Conservation (phyloP, 78 protist species). For the Polysphondylium violaceum region DNA sequence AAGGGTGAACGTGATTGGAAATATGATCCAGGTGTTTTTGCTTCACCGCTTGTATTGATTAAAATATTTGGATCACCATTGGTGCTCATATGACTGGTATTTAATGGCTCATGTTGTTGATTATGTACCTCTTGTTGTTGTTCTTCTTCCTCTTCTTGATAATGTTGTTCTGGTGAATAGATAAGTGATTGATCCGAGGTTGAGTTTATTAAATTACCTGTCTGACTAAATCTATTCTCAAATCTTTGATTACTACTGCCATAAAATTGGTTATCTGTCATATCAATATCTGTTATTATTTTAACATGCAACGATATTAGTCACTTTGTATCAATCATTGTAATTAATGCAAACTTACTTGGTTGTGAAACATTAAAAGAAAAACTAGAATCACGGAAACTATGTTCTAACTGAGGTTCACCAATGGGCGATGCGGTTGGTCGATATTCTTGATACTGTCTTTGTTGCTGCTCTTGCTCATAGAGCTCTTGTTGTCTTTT, state of each 20-base stretch:
- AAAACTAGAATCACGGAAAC: neutral
- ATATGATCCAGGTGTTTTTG: constrained; percentile 33
- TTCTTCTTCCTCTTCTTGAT: constrained; percentile 20
- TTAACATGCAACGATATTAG: neutral
- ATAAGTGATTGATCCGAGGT: constrained; percentile 1
- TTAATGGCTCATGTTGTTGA: neutral
- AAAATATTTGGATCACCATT: no score
- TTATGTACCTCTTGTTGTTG: neutral
- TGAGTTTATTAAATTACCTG: no score
- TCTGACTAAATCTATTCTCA: neutral
- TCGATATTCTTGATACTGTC: neutral
- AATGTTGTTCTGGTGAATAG: constrained; percentile 14
- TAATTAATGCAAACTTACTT: constrained; percentile 27
- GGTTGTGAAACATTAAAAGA: constrained; percentile 26
- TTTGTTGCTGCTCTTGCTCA: neutral
- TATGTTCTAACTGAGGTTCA: no score
- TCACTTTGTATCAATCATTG: no score
- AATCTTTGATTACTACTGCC: constrained; percentile 11
- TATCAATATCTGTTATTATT: neutral
- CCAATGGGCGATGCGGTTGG: no score
- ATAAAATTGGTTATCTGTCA: constrained; percentile 17
- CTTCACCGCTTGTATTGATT: constrained; percentile 2
- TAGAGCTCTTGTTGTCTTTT: neutral
- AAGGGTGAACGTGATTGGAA: neutral
- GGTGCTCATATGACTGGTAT: neutral